phyloP scores from a whole-genome alignment of 2,329 filamentous ascomycete genomes.

The Curvularia spicifera region DNA sequence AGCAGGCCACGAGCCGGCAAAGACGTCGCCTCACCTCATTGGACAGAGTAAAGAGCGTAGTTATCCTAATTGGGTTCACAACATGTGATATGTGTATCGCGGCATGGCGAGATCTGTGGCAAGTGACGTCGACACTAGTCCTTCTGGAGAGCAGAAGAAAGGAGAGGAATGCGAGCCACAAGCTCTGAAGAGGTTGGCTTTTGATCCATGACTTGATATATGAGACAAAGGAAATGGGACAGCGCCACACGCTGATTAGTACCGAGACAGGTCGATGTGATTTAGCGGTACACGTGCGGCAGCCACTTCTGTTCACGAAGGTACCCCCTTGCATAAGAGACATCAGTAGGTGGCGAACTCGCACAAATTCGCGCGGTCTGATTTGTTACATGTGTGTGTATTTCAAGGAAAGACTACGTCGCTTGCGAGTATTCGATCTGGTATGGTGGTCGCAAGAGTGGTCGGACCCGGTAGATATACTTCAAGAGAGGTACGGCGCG shows the following conservation, averaged over 20 bases:
- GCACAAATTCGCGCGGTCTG: background rate
- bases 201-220: constrained; percentile 1
- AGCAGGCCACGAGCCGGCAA: background rate
- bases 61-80: background rate
- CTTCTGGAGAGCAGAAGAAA: background rate
- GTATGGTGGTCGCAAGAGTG: background rate
- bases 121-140: background rate
- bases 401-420: background rate
- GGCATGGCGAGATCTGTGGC: background rate
- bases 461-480: background rate
- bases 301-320: background rate
- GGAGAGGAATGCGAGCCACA: background rate
- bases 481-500: background rate
- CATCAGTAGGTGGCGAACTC: background rate
- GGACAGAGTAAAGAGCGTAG: background rate
- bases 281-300: constrained; percentile 5
- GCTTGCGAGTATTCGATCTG: background rate
- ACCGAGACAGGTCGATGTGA: constrained; percentile 2
- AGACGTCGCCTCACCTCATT: background rate
- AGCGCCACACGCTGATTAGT: constrained; percentile 5
- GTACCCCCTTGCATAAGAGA: constrained; percentile 13
- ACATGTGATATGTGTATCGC: background rate
- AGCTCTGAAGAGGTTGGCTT: background rate
- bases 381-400: background rate
- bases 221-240: constrained; percentile 16